phyloP scores from a whole-genome alignment of 2,329 filamentous ascomycete species.

The Paracoccidioides lutzii region DNA sequence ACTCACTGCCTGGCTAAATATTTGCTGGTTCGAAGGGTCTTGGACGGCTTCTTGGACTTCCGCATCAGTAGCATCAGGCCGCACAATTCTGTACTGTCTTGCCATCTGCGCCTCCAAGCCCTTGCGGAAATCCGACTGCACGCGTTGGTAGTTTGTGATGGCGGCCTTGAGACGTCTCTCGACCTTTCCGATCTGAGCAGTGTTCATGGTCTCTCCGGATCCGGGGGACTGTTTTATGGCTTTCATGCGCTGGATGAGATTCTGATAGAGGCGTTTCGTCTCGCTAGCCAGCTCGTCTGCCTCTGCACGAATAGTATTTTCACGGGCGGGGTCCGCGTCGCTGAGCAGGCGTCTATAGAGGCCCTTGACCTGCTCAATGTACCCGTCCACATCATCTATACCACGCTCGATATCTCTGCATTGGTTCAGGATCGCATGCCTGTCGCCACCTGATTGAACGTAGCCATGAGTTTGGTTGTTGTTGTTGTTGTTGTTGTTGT shows the following conservation, averaged over 20 bases:
- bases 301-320: slow-evolving; percentile 53
- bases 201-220: slow-evolving; percentile 58
- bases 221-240: slow-evolving; percentile 71
- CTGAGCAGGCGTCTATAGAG: slow-evolving; percentile 60
- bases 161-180: slow-evolving; percentile 68
- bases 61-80: slow-evolving; percentile 62
- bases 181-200: slow-evolving; percentile 66
- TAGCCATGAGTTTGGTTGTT: slow-evolving; percentile 21
- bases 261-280: slow-evolving; percentile 72
- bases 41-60: slow-evolving; percentile 70
- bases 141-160: slow-evolving; percentile 67
- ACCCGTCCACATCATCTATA: slow-evolving; percentile 60
- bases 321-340: slow-evolving; percentile 58
- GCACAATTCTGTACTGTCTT: slow-evolving; percentile 81
- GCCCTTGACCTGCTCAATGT: slow-evolving; percentile 57
- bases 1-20: slow-evolving; percentile 67
- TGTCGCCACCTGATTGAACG: slow-evolving; percentile 37
- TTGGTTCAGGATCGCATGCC: slow-evolving; percentile 71
- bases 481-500: too few relatives aligned
- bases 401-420: slow-evolving; percentile 67
- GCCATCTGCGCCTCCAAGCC: slow-evolving; percentile 72
- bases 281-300: slow-evolving; percentile 63
- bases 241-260: slow-evolving; percentile 65
- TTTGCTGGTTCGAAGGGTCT: slow-evolving; percentile 54
- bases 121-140: slow-evolving; percentile 69